Base-by-base conservation (phyloP, 768 basidiomycete species). In the Phanerodontia chrysosporium region DNA sequence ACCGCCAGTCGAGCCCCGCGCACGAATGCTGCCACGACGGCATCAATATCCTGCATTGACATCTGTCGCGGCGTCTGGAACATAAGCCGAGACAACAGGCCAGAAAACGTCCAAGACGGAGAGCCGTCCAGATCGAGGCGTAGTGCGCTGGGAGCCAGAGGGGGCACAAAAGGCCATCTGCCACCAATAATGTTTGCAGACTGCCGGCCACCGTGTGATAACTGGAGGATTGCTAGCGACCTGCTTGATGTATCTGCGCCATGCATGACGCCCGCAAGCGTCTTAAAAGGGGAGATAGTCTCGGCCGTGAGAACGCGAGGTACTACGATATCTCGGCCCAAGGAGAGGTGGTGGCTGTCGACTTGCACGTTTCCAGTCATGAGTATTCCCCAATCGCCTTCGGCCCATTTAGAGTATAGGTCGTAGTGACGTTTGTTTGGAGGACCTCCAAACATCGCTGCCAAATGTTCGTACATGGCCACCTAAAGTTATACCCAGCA, bases 391-490 rank as follows among this genome's bases (percentile, higher is more conserved):
- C 92, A 98, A 49, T 80, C 79, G 12, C 87, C 81, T 54, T 75
- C 70, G 1, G 85, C 83, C 94, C 95, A 98, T 64, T 76, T 74
- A 0, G 80, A 71, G 68, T 98, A 97, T 28, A 97, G 76, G 0
- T 72, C 66, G 35, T 78, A 67, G 69, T 94, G 90, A 45, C 76
- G 70, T 14, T 73, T 65, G 62, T 89, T 92, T 0, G 95, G 94
- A 10, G 82, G 80, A 0, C 92, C 91, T 22, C 92, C 90, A 10
- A 74, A 73, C 29, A 87, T 75, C 3, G 70, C 62, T 0, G 87
- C 81, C 10, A 96, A 76, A 65, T 92, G 87, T 70, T 98, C 95
- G 63, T 95, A 95, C 81, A 95, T 79, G 0, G 95, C 86, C n/a
- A 84, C 91, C 93, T 98, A 65, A 27, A 36, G 12, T n/a, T 16